These are phyloP conservation scores for Primulina eburnea DNA, from an alignment of 257 asterid species.

Conservation along the genomic window DNA sequence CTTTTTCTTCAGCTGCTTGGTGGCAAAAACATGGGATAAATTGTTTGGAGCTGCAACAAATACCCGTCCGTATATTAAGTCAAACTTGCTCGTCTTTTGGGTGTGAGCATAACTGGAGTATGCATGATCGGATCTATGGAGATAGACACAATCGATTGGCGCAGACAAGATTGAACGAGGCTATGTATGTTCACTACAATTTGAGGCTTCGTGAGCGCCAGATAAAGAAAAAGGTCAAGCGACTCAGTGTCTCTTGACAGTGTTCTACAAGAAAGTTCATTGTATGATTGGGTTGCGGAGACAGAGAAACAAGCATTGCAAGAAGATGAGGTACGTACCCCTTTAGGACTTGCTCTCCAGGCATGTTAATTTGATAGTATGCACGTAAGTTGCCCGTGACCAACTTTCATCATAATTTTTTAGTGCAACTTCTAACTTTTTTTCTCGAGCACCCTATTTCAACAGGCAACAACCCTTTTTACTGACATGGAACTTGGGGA, in stretches of 20 bases:
- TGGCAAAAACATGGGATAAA: slow-evolving; percentile 95
- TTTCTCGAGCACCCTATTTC: background rate
- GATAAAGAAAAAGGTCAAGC: slow-evolving; percentile 61
- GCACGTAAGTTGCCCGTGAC: slow-evolving; percentile 3
- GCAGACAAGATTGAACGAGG: slow-evolving; percentile 67
- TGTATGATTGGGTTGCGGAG: slow-evolving; percentile 79
- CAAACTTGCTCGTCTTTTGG: slow-evolving; percentile 88
- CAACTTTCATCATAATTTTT: slow-evolving; percentile 1
- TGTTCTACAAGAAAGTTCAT: slow-evolving; percentile 65
- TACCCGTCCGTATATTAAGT: slow-evolving; percentile 85
- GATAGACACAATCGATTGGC: slow-evolving; percentile 63
- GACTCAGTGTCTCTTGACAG: slow-evolving; percentile 48
- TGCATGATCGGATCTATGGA: slow-evolving; percentile 61
- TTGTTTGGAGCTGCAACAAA: slow-evolving; percentile 83
- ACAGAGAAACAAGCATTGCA: slow-evolving; percentile 56
- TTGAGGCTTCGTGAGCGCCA: slow-evolving; percentile 86
- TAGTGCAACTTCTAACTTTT: background rate
- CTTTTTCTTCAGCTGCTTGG: slow-evolving; percentile 76
- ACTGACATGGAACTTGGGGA: slow-evolving; percentile 69
- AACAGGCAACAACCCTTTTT: slow-evolving; percentile 29
- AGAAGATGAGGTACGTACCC: slow-evolving; percentile 81
- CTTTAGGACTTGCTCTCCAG: slow-evolving; percentile 14
- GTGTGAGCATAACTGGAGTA: slow-evolving; percentile 90
- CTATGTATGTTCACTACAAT: slow-evolving; percentile 73
- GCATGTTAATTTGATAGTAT: slow-evolving; percentile 7